Evolutionary conservation across 129 eudicot genomes (phyloP).

Genomic region (Smallanthus sonchifolius): DNA sequence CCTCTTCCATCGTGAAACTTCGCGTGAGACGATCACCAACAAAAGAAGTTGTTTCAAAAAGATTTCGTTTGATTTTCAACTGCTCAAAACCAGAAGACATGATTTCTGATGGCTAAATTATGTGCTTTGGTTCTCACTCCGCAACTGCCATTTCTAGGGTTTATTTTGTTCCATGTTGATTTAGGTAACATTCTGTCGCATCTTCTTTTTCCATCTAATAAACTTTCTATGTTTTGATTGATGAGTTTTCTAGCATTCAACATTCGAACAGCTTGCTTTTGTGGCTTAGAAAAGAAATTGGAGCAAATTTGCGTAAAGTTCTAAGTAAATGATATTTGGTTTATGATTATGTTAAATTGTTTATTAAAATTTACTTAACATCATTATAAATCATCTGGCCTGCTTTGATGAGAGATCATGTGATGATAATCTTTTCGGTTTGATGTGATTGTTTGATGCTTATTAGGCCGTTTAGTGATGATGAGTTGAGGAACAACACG

Average conservation of each 20-base stretch:
- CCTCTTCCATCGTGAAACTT: background rate
- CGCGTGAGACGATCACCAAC: slow-evolving; percentile 26
- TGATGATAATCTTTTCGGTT: no score
- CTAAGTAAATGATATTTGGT: background rate
- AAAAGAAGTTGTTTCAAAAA: slow-evolving; percentile 22
- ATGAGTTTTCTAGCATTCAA: no score
- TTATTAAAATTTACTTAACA: no score
- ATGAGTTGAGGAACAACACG: no score
- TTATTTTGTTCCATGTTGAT: no score
- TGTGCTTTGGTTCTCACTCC: slow-evolving; percentile 9
- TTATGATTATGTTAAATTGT: background rate
- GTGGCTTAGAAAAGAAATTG: background rate
- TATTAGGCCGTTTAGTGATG: no score
- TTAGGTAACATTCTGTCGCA: no score
- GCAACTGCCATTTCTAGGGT: slow-evolving; percentile 17
- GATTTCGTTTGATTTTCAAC: slow-evolving; percentile 34
- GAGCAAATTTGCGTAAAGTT: background rate
- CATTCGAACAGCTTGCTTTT: background rate
- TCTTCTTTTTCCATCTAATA: no score
- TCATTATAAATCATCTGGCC: no score
- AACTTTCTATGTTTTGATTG: no score
- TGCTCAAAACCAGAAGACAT: slow-evolving; percentile 27
- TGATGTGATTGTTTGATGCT: no score
- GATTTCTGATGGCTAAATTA: slow-evolving; percentile 14
- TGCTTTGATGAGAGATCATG: no score